Evolutionary conservation across 257 asterid genomes (phyloP).

Genomic region (Ehretia macrophylla): DNA sequence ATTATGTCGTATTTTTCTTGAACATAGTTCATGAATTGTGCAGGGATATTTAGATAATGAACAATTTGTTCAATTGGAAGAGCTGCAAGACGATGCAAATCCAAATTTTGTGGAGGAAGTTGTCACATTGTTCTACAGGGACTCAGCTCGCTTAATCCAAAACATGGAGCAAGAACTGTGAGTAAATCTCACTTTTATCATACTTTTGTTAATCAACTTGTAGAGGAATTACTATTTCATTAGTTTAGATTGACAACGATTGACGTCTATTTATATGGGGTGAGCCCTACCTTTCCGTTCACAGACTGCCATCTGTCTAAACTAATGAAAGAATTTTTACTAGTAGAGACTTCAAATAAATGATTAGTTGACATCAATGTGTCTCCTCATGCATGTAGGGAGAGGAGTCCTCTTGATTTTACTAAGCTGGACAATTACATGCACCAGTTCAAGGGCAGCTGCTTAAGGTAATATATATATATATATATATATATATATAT

Average conservation of each 20-base stretch:
- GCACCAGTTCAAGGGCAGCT: slow-evolving; percentile 77
- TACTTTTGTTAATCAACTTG: too few relatives aligned
- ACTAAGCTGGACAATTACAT: slow-evolving; percentile 51
- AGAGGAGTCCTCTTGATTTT: slow-evolving; percentile 31
- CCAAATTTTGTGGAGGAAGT: slow-evolving; percentile 82
- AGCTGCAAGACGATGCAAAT: slow-evolving; percentile 66
- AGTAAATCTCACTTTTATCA: slow-evolving; percentile 21
- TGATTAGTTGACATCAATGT: too few relatives aligned
- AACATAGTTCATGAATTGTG: slow-evolving; percentile 1
- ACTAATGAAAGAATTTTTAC: too few relatives aligned
- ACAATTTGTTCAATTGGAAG: slow-evolving; percentile 66
- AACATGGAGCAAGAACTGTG: slow-evolving; percentile 61
- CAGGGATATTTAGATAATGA: slow-evolving; percentile 84
- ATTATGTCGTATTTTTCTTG: background rate
- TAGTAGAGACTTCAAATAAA: too few relatives aligned
- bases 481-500: too few relatives aligned
- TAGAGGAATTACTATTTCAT: too few relatives aligned
- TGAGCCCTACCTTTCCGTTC: too few relatives aligned
- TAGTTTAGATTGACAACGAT: too few relatives aligned
- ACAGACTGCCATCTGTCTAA: too few relatives aligned
- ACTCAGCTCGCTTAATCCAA: slow-evolving; percentile 50
- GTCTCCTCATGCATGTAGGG: slow-evolving; percentile 14
- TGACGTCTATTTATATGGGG: too few relatives aligned
- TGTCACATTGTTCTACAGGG: slow-evolving; percentile 59
- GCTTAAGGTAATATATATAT: slow-evolving; percentile 70